Evolutionary conservation across 208 protist species (phyloP), one percentile per base, ranked within the genome.

Genomic region (Trypanosoma lewisi): DNA sequence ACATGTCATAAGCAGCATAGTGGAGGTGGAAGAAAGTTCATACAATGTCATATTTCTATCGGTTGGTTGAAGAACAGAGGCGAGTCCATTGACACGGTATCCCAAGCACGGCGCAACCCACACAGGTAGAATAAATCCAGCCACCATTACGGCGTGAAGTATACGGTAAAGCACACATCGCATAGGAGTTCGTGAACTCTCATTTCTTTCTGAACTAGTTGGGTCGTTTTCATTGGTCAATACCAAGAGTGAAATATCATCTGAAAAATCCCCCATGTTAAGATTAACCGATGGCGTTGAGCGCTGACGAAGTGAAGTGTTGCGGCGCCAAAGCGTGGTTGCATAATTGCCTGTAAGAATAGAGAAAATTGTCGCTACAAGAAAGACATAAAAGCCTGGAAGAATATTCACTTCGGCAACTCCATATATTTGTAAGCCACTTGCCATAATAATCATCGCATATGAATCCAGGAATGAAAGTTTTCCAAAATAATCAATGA

Each of bases 381-480:
- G 31, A 42, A 77, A 80, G 14, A 68, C 8, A 21, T 76, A 76
- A 45, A 70, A 76, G 2, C 61, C 51, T 30, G 63, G 44, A 37
- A 30, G 60, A 37, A 76, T 50, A 7, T 49, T 9, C n/a, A 77
- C 70, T 31, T 64, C 45, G 7, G 61, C 68, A 30, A 73, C 36
- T 30, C 87, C 72, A 0, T 21, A 5, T 31, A 96, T 45, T 37
- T 61, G 39, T 53, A 95, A 83, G 30, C 84, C 83, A 12, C 81
- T 70, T 34, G 93, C 70, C 44, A 80, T 64, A 9, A 76, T 39
- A 67, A 96, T 77, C 45, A 97, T 63, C 4, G 85, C 71, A 65
- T 77, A 93, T 11, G 81, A 63, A 72, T 97, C 93, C 31, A 97
- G 63, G 21, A 96, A 74, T 2, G 87, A 96, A 78, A 87, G 96